phyloP scores from a whole-genome alignment of 371 early-diverging fungal genomes.

The Umbelopsis sp. region DNA sequence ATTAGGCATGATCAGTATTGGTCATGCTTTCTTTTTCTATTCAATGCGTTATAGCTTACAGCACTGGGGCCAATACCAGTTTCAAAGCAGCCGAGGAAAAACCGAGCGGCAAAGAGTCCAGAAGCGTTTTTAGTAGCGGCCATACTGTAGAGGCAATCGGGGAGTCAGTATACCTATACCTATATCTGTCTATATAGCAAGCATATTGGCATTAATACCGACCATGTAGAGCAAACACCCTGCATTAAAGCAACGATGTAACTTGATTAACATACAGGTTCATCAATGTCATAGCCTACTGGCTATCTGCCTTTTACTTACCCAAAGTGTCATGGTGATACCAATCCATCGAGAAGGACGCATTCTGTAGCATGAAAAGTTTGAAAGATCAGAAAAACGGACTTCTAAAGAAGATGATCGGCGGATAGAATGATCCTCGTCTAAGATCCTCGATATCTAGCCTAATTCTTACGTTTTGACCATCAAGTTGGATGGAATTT shows the following conservation, averaged over 20 bases:
- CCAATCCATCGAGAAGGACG: constrained; percentile 21
- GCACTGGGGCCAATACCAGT: constrained; percentile 40
- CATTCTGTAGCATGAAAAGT: neutral
- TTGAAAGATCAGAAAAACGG: no score
- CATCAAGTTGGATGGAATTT: constrained; percentile 34
- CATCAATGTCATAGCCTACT: no score
- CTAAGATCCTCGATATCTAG: neutral
- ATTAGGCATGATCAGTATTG: neutral
- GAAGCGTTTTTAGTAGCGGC: constrained; percentile 50
- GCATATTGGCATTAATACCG: no score
- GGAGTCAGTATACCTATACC: no score
- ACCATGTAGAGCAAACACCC: constrained; percentile 24
- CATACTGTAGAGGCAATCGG: constrained; percentile 32
- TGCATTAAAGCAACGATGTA: neutral
- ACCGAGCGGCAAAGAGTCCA: constrained; percentile 58
- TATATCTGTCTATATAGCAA: no score
- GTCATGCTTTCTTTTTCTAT: neutral
- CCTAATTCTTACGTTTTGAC: constrained; percentile 26
- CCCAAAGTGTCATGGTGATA: constrained; percentile 13
- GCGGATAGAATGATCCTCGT: no score
- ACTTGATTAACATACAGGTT: no score
- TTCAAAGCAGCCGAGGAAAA: constrained; percentile 62
- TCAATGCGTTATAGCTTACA: neutral
- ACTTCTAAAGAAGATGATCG: no score
- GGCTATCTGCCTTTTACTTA: neutral